A percentile compares a stretch with the other conserved stretches of the same genome.
phyloP scores from a whole-genome alignment of 345 rosid genomes.

The Salix dunnii region DNA sequence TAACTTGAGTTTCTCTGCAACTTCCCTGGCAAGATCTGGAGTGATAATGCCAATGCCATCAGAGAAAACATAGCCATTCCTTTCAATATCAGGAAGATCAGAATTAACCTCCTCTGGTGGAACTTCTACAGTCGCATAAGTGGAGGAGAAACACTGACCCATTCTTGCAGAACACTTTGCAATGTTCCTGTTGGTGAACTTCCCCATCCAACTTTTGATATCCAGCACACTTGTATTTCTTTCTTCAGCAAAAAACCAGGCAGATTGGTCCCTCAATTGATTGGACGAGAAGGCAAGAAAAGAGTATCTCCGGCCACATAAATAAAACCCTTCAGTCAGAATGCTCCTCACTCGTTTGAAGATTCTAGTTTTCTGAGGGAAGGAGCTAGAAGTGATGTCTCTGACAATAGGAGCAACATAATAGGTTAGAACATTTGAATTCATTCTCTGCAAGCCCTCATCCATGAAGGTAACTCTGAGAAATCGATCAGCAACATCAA shows the following conservation, averaged over 20 bases:
- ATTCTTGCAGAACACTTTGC: conserved; percentile 94
- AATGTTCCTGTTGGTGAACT: conserved; percentile 51
- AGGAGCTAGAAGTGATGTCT: conserved; percentile 44
- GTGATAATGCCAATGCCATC: conserved; percentile 86
- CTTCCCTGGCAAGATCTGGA: conserved; percentile 76
- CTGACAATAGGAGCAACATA: conserved; percentile 65
- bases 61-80: conserved; percentile 62
- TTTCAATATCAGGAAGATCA: conserved; percentile 54
- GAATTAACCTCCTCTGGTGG: conserved; percentile 45
- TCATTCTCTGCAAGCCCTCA: conserved; percentile 74
- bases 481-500: conserved; percentile 61
- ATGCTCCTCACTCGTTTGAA: conserved; percentile 65
- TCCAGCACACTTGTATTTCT: conserved; percentile 36
- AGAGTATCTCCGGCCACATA: conserved; percentile 75
- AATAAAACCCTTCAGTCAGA: conserved; percentile 62
- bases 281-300: conserved; percentile 91
- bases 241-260: conserved; percentile 92
- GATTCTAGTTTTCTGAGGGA: conserved; percentile 61
- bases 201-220: conserved; percentile 79
- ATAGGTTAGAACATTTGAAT: conserved; percentile 54
- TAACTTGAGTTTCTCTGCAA: conserved; percentile 62
- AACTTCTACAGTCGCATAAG: conserved; percentile 78
- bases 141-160: conserved; percentile 97
- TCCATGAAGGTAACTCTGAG: conserved; percentile 89
- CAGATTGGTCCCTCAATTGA: conserved; percentile 85